Evolutionary conservation across 176 grass and related monocot species (phyloP), one percentile per base, ranked within the genome.

Genomic region (Miscanthus lutarioriparius): DNA sequence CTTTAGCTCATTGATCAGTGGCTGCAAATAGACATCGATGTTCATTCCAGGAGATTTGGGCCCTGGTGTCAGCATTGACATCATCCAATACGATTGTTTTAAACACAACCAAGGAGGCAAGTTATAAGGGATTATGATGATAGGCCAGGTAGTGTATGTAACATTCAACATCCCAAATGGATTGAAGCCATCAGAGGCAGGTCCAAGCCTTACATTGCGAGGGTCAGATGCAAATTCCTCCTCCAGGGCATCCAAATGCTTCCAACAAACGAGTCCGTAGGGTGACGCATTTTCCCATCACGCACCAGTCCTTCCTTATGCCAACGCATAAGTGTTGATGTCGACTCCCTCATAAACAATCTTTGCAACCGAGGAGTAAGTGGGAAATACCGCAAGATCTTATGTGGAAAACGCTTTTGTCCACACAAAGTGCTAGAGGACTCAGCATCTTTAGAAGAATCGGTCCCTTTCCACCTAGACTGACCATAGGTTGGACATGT

Each of bases 61-160:
- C 53, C 53, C 53, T 22, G 20, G 53, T 22, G n/a, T 56, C 53
- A 56, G 7, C 53, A 56, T 56, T 8, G 53, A 56, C 53, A 56
- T 56, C 53, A 56, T 56, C 68, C 68, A 71, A 25, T 25, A 71
- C 0, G 38, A 4, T 43, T 43, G 37, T n/a, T 71, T 71, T 4
- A 71, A 71, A 71, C 68, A 43, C 19, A 71, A 71, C 68, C 68
- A 43, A 10, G 68, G 68, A 13, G 68, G 38, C 20, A 71, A 25
- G 20, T 71, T 43, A 10, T 71, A 71, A 13, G 68, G 35, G 38
- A 71, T 71, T 71, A 71, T 2, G 20, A 71, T 71, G 10, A 71
- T 38, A 25, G 22, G 68, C 37, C 68, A 71, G 2, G 38, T 71
- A 43, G 22, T 71, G 20, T 43, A 71, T 43, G 65, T 8, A 6